Conservation (phyloP, 306 rosid genomes). For the Biancaea sappan region DNA sequence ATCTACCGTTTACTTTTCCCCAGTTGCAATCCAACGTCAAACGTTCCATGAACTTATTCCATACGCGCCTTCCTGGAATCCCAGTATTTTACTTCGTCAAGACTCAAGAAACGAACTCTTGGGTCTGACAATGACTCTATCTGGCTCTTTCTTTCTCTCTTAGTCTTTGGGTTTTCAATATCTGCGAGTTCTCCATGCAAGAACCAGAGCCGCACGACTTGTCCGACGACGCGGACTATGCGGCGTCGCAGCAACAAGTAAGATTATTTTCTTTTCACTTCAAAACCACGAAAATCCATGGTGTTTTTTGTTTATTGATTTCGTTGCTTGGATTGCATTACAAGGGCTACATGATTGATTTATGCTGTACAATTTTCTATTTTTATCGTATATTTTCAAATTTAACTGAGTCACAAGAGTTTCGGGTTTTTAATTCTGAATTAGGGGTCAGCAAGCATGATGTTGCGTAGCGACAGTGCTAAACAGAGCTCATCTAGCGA, state of each 20-base stretch:
- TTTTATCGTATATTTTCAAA: neutral
- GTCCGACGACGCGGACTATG: constrained; percentile 98
- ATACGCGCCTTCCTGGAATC: neutral
- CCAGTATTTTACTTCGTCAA: neutral
- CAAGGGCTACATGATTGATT: constrained; percentile 31
- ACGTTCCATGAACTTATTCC: neutral
- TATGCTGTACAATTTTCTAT: neutral
- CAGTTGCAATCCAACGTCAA: neutral
- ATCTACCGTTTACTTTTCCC: neutral
- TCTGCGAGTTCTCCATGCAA: constrained; percentile 54
- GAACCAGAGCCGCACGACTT: constrained; percentile 89
- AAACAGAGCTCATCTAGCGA: constrained; percentile 72
- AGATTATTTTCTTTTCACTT: constrained; percentile 12
- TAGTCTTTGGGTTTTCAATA: neutral
- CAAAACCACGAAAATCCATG: no score
- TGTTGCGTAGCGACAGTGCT: constrained; percentile 65
- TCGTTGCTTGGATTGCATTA: constrained; percentile 20
- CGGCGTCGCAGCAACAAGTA: constrained; percentile 87
- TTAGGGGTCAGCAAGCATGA: constrained; percentile 70
- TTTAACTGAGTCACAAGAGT: constrained; percentile 7
- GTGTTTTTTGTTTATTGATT: neutral
- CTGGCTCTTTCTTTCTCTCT: neutral
- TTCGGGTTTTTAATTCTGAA: constrained; percentile 23
- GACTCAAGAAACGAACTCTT: neutral
- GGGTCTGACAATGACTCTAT: no score